A percentile compares a stretch with the other conserved stretches of the same genome.
Evolutionary conservation across 768 basidiomycete genomes (phyloP).

Genomic region (Suillus subaureus): DNA sequence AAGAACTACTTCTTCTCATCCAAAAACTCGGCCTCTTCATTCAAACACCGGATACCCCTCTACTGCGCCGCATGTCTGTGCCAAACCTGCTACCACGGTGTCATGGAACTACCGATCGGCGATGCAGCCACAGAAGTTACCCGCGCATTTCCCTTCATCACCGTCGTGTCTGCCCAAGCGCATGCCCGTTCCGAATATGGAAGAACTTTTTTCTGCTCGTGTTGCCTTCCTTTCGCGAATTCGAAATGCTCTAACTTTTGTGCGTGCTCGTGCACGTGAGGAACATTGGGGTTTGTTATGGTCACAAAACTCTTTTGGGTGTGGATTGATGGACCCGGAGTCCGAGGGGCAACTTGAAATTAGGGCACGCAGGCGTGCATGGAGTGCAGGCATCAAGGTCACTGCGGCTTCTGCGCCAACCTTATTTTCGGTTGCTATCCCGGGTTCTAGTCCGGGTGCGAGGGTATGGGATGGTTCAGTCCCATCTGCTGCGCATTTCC

Average conservation of each 20-base stretch:
- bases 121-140: constrained; percentile 1
- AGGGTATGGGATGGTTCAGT: constrained; percentile 23
- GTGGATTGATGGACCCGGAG: constrained; percentile 22
- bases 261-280: constrained; percentile 44
- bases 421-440: neutral
- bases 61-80: neutral
- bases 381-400: constrained; percentile 56
- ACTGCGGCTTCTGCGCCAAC: constrained; percentile 17
- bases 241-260: constrained; percentile 41
- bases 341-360: constrained; percentile 49
- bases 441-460: neutral
- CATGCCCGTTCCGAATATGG: neutral
- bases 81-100: neutral
- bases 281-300: constrained; percentile 42
- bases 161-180: constrained; percentile 15
- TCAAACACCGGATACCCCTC: constrained; percentile 3
- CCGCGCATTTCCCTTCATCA: neutral
- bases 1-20: constrained; percentile 27
- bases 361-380: constrained; percentile 63
- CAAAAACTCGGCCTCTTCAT: constrained; percentile 26
- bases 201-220: constrained; percentile 21
- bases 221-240: constrained; percentile 38
- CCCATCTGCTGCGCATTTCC: neutral
- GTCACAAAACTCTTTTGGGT: constrained; percentile 8
- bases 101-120: neutral